These are phyloP conservation scores for Alternaria consortialis DNA, from an alignment of 2,329 filamentous ascomycete genomes.

Conservation along the genomic window DNA sequence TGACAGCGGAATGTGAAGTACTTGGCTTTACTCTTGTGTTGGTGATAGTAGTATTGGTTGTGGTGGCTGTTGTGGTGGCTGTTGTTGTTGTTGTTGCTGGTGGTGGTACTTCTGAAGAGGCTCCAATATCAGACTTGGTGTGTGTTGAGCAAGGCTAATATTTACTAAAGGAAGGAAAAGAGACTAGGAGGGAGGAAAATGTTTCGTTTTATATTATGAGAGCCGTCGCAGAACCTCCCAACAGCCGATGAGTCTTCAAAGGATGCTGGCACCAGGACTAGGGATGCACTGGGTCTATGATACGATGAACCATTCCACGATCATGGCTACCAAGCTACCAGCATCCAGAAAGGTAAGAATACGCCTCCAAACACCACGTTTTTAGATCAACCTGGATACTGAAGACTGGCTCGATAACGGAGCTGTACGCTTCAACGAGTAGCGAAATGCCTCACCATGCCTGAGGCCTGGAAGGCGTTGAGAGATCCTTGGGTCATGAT, in stretches of 20 bases:
- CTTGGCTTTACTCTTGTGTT: neutral
- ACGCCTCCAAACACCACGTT: neutral
- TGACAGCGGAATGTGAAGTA: constrained; percentile 1
- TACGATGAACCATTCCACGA: neutral
- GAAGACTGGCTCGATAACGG: neutral
- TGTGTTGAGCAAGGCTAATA: neutral
- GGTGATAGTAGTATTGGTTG: neutral
- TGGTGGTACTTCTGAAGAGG: neutral
- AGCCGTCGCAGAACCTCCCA: neutral
- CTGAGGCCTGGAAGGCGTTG: neutral
- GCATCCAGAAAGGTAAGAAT: neutral
- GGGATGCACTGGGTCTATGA: neutral
- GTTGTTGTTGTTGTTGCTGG: neutral
- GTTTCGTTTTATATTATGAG: neutral
- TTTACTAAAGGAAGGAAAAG: neutral
- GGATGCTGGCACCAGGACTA: neutral
- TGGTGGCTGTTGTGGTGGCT: neutral
- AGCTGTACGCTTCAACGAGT: neutral
- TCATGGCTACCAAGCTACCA: neutral
- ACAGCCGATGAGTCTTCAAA: neutral
- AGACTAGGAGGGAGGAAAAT: neutral
- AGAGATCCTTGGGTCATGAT: neutral
- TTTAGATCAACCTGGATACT: neutral
- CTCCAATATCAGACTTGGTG: neutral
- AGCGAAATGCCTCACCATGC: neutral